Evolutionary conservation across 2,329 filamentous ascomycete genomes (phyloP), one percentile per base, ranked within the genome.

Genomic region (Fusarium nanum): DNA sequence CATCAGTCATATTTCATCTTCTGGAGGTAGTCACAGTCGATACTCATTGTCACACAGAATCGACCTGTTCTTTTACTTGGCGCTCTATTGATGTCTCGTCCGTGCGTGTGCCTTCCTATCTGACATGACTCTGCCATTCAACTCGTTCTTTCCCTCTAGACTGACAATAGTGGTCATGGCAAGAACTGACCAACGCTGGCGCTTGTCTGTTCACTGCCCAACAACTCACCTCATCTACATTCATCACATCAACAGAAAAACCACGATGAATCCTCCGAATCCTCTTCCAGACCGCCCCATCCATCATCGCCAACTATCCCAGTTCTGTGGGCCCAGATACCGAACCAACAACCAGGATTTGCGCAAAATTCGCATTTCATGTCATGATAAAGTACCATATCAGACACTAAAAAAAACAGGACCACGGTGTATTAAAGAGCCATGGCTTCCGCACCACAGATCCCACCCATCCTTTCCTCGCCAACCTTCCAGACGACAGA

Each of bases 391-490:
- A 23, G 30, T 54, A 53, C 57, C n/a, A 20, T 18, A 50, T 30
- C 59, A 42, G 44, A 50, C 54, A 57, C 59, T 64, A 56, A 64
- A 55, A 23, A 52, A 71, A 50, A 54, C 46, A 54, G 49, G 44
- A 23, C 32, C 23, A 55, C 61, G 34, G 34, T 41, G 34, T 42
- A n/a, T 50, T 57, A 64, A 60, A 60, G 46, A 42, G 34, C 48
- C 44, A 71, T 71, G 68, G 49, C 47, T 47, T 40, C 66, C 58
- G 63, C 70, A 44, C 70, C 70, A 37, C 63, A 68, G 55, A 60
- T 75, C 41, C 73, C 73, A 22, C 72, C 72, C 23, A 58, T 75
- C 22, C 41, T 62, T 34, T 50, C 56, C 23, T 56, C 69, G 12
- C 71, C 67, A n/a, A 52, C 68, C 52, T 54, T 70, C 28, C 56